A percentile compares a stretch with the other conserved stretches of the same genome.
Evolutionary conservation across 2,329 filamentous ascomycete genomes (phyloP).

Genomic region (Pseudonectria buxi): DNA sequence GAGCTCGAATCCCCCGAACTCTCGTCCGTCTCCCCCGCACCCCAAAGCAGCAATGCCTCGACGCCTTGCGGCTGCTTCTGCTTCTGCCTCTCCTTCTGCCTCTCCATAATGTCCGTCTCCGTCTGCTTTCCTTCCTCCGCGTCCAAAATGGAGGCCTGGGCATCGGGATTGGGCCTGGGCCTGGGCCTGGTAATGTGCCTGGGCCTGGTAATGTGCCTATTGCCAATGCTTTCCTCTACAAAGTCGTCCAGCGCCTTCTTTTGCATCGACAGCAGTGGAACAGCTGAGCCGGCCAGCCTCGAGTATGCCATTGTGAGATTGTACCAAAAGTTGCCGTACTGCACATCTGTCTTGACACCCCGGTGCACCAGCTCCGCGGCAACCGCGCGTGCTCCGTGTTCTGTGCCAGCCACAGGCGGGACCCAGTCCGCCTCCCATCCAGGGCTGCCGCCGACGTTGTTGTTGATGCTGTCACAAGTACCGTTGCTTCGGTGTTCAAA

Average conservation of each 20-base stretch:
- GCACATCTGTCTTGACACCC: slow-evolving; percentile 9
- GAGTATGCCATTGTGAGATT: slow-evolving; percentile 18
- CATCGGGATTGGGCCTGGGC: too few relatives aligned
- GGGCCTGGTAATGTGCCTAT: too few relatives aligned
- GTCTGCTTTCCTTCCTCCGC: not conserved
- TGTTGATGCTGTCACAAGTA: not conserved
- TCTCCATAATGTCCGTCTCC: slow-evolving; percentile 1
- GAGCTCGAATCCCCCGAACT: slow-evolving; percentile 10
- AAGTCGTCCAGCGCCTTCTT: slow-evolving; percentile 17
- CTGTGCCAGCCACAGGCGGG: slow-evolving; percentile 1
- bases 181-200: too few relatives aligned
- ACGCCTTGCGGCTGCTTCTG: slow-evolving; percentile 7
- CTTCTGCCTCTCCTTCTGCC: slow-evolving; percentile 2
- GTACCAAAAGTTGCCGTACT: slow-evolving; percentile 19
- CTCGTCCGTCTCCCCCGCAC: slow-evolving; percentile 13
- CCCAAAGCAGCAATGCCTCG: slow-evolving; percentile 13
- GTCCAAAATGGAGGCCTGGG: too few relatives aligned
- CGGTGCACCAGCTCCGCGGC: slow-evolving; percentile 11
- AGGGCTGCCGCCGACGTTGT: slow-evolving; percentile 3
- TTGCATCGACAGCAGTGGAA: slow-evolving; percentile 19
- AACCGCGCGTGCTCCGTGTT: slow-evolving; percentile 6
- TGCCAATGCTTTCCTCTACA: slow-evolving; percentile 14
- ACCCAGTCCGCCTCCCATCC: slow-evolving; percentile 13
- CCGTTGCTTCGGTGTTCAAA: slow-evolving; percentile 1
- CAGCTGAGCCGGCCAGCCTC: slow-evolving; percentile 8